A percentile compares a stretch with the other conserved stretches of the same genome.
phyloP scores from a whole-genome alignment of 345 rosid species.

The Euphorbia tirucalli region DNA sequence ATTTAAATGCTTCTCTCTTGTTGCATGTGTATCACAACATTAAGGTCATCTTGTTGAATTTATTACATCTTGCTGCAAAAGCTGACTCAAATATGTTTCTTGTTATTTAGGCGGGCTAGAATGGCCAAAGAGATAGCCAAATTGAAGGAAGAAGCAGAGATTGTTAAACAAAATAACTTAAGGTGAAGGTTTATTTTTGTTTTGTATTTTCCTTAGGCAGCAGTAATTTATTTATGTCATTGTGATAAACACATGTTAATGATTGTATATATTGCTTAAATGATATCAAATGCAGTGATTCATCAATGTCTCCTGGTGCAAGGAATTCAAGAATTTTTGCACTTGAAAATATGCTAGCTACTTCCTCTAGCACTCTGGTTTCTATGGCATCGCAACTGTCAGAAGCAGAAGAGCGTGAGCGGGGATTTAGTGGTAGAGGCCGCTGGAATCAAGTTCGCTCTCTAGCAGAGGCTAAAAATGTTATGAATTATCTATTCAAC shows the following conservation, averaged over 20 bases:
- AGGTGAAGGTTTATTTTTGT: constrained; percentile 38
- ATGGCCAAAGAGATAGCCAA: constrained; percentile 85
- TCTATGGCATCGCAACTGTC: constrained; percentile 98
- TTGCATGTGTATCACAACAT: not conserved
- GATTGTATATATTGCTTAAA: constrained; percentile 7
- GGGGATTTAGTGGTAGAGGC: constrained; percentile 81
- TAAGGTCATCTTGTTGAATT: not conserved
- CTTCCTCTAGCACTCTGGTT: constrained; percentile 81
- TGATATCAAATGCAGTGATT: constrained; percentile 45
- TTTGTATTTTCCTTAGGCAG: not conserved
- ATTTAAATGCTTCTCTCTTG: not conserved
- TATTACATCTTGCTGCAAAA: not conserved
- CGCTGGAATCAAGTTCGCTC: constrained; percentile 97
- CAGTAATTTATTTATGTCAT: not conserved
- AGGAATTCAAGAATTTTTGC: constrained; percentile 92
- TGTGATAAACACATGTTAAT: not conserved
- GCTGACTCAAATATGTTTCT: constrained; percentile 19
- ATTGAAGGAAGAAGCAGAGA: constrained; percentile 70
- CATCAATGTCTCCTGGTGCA: constrained; percentile 90
- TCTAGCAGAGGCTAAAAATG: constrained; percentile 78
- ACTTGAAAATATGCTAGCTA: constrained; percentile 89
- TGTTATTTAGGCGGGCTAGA: constrained; percentile 68
- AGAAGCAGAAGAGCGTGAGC: constrained; percentile 97
- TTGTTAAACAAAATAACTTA: constrained; percentile 53
- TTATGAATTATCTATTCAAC: constrained; percentile 80